Percentiles rank a stretch among this genome's conserved stretches.
Evolutionary conservation across 2,329 filamentous ascomycete species (phyloP).

Genomic region (Arthrinium puccinioides): DNA sequence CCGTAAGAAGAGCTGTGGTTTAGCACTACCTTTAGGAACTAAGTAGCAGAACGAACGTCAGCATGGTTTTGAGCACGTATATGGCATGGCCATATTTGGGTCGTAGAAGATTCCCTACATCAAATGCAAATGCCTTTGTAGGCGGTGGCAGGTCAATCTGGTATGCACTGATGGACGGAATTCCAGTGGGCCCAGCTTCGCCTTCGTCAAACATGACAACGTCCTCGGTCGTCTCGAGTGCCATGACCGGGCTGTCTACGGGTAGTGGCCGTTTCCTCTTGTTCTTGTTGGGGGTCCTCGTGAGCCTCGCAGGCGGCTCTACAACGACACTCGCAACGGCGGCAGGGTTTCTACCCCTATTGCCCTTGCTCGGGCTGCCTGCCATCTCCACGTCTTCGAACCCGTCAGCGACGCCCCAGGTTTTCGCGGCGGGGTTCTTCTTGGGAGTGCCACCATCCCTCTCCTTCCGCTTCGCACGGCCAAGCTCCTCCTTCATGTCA

Average conservation of each 20-base stretch:
- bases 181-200: too few species aligned
- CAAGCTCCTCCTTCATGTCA: constrained; percentile 56
- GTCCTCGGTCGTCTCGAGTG: constrained; percentile 45
- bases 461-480: constrained; percentile 40
- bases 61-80: constrained; percentile 21
- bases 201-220: constrained; percentile 26
- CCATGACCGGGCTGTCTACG: constrained; percentile 59
- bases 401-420: constrained; percentile 60
- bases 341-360: constrained; percentile 32
- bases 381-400: constrained; percentile 63
- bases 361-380: constrained; percentile 44
- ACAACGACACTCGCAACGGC: constrained; percentile 36
- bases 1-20: constrained; percentile 50
- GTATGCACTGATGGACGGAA: neutral
- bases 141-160: neutral
- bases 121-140: constrained; percentile 26
- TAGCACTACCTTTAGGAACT: constrained; percentile 55
- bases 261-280: constrained; percentile 60
- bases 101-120: constrained; percentile 28
- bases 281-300: constrained; percentile 53
- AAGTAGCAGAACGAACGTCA: neutral
- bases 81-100: neutral
- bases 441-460: constrained; percentile 47
- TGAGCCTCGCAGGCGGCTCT: constrained; percentile 27
- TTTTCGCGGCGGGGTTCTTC: constrained; percentile 45